Evolutionary conservation across 176 grass and related monocot species (phyloP).

Genomic region (Eragrostis curvula): DNA sequence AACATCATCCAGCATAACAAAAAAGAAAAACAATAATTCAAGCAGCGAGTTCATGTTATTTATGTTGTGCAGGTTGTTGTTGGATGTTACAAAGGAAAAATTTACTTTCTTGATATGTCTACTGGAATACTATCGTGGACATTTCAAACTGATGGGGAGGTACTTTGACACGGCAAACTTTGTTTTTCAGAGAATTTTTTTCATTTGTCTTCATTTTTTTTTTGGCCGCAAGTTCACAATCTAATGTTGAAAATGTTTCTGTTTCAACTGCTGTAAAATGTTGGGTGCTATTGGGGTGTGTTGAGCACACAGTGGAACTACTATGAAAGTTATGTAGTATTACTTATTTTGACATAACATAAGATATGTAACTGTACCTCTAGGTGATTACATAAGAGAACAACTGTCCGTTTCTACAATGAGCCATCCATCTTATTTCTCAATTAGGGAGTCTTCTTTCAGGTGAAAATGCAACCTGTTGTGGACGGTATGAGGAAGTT

Average conservation of each 20-base stretch:
- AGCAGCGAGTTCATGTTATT: slow-evolving; percentile 24
- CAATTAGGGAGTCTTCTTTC: slow-evolving; percentile 30
- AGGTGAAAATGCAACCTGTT: slow-evolving; percentile 96
- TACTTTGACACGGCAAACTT: slow-evolving; percentile 23
- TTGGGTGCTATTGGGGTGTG: neutral
- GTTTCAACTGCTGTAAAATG: slow-evolving; percentile 11
- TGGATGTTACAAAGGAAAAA: slow-evolving; percentile 93
- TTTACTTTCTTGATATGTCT: slow-evolving; percentile 80
- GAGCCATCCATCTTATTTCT: slow-evolving; percentile 12
- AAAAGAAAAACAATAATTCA: slow-evolving; percentile 1
- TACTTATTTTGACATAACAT: neutral
- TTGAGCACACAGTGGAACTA: neutral
- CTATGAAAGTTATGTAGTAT: neutral
- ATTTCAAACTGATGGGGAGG: slow-evolving; percentile 89
- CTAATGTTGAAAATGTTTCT: neutral
- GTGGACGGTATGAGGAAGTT: slow-evolving; percentile 69
- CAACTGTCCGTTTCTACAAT: neutral
- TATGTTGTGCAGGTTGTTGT: slow-evolving; percentile 74
- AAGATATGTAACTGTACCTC: neutral
- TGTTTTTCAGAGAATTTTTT: neutral
- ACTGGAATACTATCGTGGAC: slow-evolving; percentile 70
- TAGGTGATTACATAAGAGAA: slow-evolving; percentile 19
- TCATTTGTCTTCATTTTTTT: neutral
- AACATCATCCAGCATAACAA: neutral
- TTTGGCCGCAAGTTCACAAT: neutral